phyloP scores from a whole-genome alignment of 495 filamentous ascomycete species.

The Tuber aestivum region DNA sequence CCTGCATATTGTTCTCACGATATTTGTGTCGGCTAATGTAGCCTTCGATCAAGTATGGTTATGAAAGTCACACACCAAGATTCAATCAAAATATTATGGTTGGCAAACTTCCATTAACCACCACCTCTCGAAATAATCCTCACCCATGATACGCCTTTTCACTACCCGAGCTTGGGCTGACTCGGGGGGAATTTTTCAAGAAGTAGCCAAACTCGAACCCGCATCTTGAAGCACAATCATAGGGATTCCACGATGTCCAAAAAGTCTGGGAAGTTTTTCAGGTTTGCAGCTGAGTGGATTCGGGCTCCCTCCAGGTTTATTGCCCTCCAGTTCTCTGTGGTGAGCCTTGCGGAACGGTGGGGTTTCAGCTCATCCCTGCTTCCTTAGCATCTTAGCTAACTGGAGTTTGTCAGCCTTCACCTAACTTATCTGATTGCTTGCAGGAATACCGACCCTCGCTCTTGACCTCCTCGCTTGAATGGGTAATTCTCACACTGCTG shows the following conservation, averaged over 20 bases:
- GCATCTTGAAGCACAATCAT: neutral
- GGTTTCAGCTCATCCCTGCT: neutral
- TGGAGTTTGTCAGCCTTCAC: neutral
- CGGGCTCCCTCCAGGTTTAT: neutral
- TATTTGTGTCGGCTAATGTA: neutral
- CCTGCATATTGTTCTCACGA: neutral
- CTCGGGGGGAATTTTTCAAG: neutral
- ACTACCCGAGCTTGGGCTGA: neutral
- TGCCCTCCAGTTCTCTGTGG: neutral
- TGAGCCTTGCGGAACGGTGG: neutral
- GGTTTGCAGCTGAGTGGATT: neutral
- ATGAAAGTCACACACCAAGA: neutral
- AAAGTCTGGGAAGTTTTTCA: neutral
- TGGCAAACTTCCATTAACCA: neutral
- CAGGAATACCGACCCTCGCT: no score
- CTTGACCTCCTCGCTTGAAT: neutral
- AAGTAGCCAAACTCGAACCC: neutral
- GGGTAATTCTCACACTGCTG: neutral
- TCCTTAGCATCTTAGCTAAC: neutral
- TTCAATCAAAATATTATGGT: neutral
- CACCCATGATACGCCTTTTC: neutral
- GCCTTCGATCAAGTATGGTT: neutral
- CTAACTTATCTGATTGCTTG: neutral
- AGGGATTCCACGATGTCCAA: neutral
- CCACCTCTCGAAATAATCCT: neutral